Percentiles rank a stretch among this genome's conserved stretches.
phyloP scores from a whole-genome alignment of 768 basidiomycete species.

The Naematelia encephala region DNA sequence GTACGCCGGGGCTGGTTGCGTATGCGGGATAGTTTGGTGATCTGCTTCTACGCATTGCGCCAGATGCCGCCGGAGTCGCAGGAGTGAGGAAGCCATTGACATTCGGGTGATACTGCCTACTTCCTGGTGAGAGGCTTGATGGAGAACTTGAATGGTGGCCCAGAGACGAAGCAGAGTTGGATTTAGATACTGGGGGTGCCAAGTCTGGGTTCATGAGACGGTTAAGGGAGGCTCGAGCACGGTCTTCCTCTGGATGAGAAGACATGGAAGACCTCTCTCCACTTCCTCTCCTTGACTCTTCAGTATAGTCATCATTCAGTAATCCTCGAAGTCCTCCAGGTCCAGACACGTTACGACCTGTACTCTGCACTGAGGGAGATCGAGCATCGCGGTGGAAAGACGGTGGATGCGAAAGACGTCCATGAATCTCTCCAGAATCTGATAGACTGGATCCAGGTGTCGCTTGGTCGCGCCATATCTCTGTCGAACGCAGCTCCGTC shows the following conservation, averaged over 20 bases:
- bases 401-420: constrained; percentile 9
- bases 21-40: constrained; percentile 18
- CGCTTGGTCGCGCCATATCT: neutral
- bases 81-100: constrained; percentile 34
- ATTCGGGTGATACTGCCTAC: constrained; percentile 16
- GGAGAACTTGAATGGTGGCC: constrained; percentile 20
- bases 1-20: constrained; percentile 9
- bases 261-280: constrained; percentile 5
- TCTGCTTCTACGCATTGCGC: constrained; percentile 18
- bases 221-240: constrained; percentile 17
- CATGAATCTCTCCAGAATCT: neutral
- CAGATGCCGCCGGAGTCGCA: constrained; percentile 21
- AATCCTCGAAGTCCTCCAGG: constrained; percentile 33
- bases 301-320: constrained; percentile 26
- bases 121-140: constrained; percentile 14
- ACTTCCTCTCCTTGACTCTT: constrained; percentile 19
- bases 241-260: constrained; percentile 14
- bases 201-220: constrained; percentile 23
- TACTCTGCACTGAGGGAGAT: constrained; percentile 12
- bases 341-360: constrained; percentile 10
- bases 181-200: constrained; percentile 18
- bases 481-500: neutral
- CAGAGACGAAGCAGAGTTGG: constrained; percentile 31
- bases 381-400: constrained; percentile 7
- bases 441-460: constrained; percentile 11